Evolutionary conservation across 2,329 filamentous ascomycete species (phyloP).

Genomic region (Mariannaea sp.): DNA sequence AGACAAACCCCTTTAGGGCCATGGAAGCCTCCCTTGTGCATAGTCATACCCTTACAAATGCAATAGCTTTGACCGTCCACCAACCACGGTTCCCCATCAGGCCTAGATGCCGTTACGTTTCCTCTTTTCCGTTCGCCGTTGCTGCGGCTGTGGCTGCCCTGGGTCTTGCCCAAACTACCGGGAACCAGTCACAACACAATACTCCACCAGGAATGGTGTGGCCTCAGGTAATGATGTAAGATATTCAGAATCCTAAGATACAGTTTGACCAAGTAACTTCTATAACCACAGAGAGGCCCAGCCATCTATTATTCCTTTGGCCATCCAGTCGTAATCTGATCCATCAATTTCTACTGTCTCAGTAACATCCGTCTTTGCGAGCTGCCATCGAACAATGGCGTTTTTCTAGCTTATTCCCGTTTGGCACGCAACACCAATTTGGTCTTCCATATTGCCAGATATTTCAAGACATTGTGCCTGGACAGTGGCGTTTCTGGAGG

Average conservation of each 20-base stretch:
- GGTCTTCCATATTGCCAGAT: neutral
- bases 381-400: neutral
- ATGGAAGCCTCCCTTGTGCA: too few relatives aligned
- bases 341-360: too few relatives aligned
- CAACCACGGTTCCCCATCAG: neutral
- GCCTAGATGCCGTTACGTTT: neutral
- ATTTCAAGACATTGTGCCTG: neutral
- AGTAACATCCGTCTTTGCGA: neutral
- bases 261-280: too few relatives aligned
- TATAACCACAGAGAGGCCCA: too few relatives aligned
- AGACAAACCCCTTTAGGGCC: neutral
- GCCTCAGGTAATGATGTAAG: slow-evolving; percentile 24
- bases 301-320: too few relatives aligned
- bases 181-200: slow-evolving; percentile 8
- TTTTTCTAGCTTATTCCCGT: neutral
- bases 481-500: neutral
- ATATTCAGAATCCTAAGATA: slow-evolving; percentile 3
- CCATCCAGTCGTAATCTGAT: too few relatives aligned
- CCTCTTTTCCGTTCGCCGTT: neutral
- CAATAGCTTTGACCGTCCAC: neutral
- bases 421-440: neutral
- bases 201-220: slow-evolving; percentile 15
- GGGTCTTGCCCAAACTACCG: slow-evolving; percentile 10
- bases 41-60: too few relatives aligned
- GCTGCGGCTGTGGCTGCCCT: neutral